Evolutionary conservation across 2,329 filamentous ascomycete species (phyloP).

Genomic region (Knufia petricola): DNA sequence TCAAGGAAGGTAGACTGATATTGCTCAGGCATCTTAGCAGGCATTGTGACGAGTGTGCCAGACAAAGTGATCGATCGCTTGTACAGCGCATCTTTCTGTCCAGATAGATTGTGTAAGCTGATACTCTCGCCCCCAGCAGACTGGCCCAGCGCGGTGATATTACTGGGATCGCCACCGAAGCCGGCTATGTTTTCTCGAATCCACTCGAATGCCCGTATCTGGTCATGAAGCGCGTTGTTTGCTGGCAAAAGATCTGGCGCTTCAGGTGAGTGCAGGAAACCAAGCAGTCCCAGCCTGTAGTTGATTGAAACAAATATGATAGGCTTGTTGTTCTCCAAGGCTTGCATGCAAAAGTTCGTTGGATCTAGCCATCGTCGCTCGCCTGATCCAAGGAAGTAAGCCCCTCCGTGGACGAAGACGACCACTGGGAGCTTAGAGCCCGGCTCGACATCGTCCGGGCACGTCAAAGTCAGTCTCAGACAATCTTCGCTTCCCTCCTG

Average conservation of each 20-base stretch:
- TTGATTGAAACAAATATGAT: conserved; percentile 26
- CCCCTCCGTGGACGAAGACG: conserved; percentile 15
- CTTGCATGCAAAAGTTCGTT: background rate
- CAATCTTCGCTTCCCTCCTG: conserved; percentile 4
- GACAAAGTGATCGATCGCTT: conserved; percentile 9
- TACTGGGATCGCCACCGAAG: conserved; percentile 34
- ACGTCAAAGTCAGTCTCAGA: conserved; percentile 9
- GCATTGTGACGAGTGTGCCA: conserved; percentile 20
- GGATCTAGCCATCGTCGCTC: background rate
- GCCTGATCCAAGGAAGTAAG: conserved; percentile 4
- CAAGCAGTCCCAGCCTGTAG: conserved; percentile 28
- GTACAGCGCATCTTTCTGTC: conserved; percentile 6
- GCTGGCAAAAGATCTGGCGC: conserved; percentile 12
- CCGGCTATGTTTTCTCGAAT: conserved; percentile 32
- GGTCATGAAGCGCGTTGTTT: conserved; percentile 38
- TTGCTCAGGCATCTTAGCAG: conserved; percentile 13
- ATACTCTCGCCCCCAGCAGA: conserved; percentile 36
- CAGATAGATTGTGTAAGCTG: conserved; percentile 5
- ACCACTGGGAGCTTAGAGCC: conserved; percentile 9
- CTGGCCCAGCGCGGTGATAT: conserved; percentile 37
- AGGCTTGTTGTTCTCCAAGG: background rate
- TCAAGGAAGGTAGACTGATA: conserved; percentile 29
- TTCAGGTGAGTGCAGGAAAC: conserved; percentile 23
- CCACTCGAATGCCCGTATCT: conserved; percentile 32
- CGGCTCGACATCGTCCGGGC: conserved; percentile 8